Base-by-base conservation (phyloP, 768 basidiomycete species). In the Lactarius sp. region DNA sequence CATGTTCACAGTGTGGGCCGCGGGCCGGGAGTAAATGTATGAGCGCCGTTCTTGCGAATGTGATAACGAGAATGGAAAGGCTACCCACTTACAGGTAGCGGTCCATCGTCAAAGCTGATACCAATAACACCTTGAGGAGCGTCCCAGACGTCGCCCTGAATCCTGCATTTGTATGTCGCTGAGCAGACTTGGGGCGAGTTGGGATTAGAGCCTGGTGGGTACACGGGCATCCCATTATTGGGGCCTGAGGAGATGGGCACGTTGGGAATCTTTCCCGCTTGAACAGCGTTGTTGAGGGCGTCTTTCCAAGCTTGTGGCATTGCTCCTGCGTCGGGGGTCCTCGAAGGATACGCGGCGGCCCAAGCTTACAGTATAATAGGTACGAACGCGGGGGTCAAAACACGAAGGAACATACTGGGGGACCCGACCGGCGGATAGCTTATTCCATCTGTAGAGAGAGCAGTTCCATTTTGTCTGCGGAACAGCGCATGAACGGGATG, bases 21-120 rank as follows among this genome's bases (percentile, higher is more conserved):
- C 52, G 16, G 9, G 13, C 44, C 16, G 34, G 2, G 44, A 33
- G n/a, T 5, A 57, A 31, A 50, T 12, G 42, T n/a, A 34, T 18
- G 18, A 34, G 18, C 22, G 44, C 44, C 7, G 27, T 42, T 33
- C 41, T 44, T 44, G 44, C 8, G 44, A 5, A 16, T 46, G 55
- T 56, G 42, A 44, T 20, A 20, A 34, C 27, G 41, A n/a, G n/a
- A 53, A 44, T 18, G 61, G 46, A 27, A 50, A 37, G 14, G 58
- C 2, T n/a, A 41, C n/a, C n/a, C 44, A 70, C 76, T 36, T 66
- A 81, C 80, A 1, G 78, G 75, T 16, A 80, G 76, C 0, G 92
- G 92, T 0, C 93, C 93, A 70, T 94, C 92, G 70, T 94, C 92
- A 70, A 93, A 93, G 53, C 83, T 79, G 59, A 84, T 76, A 2